Evolutionary conservation across 495 filamentous ascomycete genomes (phyloP).

Genomic region (Lindgomyces ingoldianus): DNA sequence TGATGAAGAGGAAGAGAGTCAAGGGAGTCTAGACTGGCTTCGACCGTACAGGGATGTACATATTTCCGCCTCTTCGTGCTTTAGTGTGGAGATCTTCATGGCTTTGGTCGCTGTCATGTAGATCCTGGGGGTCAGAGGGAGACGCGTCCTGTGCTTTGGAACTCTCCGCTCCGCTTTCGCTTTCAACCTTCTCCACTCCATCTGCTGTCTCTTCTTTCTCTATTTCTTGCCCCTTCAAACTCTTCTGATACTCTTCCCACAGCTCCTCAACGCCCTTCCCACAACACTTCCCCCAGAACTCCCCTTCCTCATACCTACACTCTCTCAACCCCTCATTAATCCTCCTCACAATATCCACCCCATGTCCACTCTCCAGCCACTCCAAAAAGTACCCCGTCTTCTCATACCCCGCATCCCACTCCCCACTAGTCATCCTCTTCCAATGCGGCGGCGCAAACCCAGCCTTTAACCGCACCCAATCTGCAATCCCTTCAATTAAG

Average conservation of each 20-base stretch:
- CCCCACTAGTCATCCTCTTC: slow-evolving; percentile 60
- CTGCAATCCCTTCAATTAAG: slow-evolving; percentile 88
- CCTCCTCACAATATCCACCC: slow-evolving; percentile 66
- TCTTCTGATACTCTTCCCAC: slow-evolving; percentile 70
- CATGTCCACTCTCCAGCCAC: slow-evolving; percentile 66
- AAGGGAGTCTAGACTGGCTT: no score
- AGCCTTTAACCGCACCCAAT: slow-evolving; percentile 83
- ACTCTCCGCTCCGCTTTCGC: neutral
- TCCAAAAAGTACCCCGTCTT: slow-evolving; percentile 89
- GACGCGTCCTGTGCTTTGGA: neutral
- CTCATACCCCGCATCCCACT: slow-evolving; percentile 93
- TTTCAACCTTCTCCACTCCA: slow-evolving; percentile 1
- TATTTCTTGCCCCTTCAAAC: slow-evolving; percentile 38
- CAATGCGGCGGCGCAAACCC: slow-evolving; percentile 81
- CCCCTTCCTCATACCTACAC: slow-evolving; percentile 57
- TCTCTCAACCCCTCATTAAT: slow-evolving; percentile 71
- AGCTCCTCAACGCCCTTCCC: slow-evolving; percentile 65
- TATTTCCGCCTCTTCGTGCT: slow-evolving; percentile 16
- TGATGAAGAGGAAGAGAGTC: no score
- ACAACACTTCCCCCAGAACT: slow-evolving; percentile 73
- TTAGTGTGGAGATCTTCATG: neutral
- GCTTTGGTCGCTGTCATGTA: neutral
- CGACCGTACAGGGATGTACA: slow-evolving; percentile 23
- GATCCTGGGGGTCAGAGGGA: neutral
- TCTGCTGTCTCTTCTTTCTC: neutral